Conservation (phyloP, 2,329 filamentous ascomycete genomes). For the Cordyceps fumosorosea region DNA sequence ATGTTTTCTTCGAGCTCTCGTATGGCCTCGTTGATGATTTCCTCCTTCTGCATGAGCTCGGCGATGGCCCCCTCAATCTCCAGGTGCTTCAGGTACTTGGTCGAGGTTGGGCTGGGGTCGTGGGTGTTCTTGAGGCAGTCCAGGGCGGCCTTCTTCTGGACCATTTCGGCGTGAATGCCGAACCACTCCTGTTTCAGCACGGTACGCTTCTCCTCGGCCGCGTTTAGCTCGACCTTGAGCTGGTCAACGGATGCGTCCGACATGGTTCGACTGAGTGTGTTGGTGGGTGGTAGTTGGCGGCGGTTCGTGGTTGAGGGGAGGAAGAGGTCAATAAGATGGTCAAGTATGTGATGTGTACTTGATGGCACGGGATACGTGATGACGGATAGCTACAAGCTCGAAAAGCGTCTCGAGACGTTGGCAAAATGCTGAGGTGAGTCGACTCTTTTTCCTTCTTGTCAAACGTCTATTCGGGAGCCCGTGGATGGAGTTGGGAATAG, state of each 20-base stretch:
- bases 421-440: background rate
- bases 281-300: background rate
- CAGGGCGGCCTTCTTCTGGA: background rate
- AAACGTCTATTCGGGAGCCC: background rate
- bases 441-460: background rate
- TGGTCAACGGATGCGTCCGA: background rate
- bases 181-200: constrained; percentile 2
- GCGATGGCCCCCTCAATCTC: constrained; percentile 4
- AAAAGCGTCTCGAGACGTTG: background rate
- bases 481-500: background rate
- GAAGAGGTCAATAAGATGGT: background rate
- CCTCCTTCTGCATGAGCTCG: background rate
- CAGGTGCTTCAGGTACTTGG: background rate
- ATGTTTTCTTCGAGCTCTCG: background rate
- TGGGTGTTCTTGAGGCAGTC: constrained; percentile 3
- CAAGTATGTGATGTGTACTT: background rate
- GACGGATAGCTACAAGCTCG: too few species aligned
- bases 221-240: background rate
- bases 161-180: background rate
- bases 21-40: background rate
- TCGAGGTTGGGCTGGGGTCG: background rate
- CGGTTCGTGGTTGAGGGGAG: background rate
- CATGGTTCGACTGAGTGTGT: background rate
- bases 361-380: too few species aligned
- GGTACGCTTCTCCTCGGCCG: background rate